phyloP scores from a whole-genome alignment of 1,139 yeast species.

The Magnusiomyces suaveolens region DNA sequence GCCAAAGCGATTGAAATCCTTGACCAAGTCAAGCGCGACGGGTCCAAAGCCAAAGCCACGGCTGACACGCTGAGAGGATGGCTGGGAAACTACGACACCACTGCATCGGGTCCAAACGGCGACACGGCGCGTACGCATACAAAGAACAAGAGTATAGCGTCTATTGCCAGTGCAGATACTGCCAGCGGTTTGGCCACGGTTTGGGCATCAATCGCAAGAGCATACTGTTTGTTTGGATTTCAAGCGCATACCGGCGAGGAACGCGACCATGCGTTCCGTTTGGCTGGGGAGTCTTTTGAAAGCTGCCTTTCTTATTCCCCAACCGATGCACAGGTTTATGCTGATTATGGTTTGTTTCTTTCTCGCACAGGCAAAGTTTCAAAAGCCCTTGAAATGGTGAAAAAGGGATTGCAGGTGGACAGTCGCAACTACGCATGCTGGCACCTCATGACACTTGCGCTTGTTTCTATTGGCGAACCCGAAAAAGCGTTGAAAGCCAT shows the following conservation, averaged over 20 bases:
- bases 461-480: conserved; percentile 45
- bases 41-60: conserved; percentile 19
- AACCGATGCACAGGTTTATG: conserved; percentile 17
- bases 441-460: conserved; percentile 44
- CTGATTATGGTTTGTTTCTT: conserved; percentile 27
- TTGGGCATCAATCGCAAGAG: conserved; percentile 23
- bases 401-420: conserved; percentile 33
- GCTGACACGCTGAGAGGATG: conserved; percentile 24
- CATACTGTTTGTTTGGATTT: conserved; percentile 21
- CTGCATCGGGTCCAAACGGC: not conserved
- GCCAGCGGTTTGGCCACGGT: conserved; percentile 17
- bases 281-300: conserved; percentile 23
- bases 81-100: conserved; percentile 15
- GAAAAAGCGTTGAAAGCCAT: conserved; percentile 39
- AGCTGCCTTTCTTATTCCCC: conserved; percentile 19
- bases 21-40: conserved; percentile 18
- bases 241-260: conserved; percentile 19
- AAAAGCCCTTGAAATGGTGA: conserved; percentile 29
- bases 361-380: conserved; percentile 23
- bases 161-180: conserved; percentile 7
- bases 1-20: conserved; percentile 19
- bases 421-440: conserved; percentile 40
- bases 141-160: not conserved
- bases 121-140: not conserved
- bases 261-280: conserved; percentile 17